These are phyloP conservation scores for Dacryopinax primogenitus DNA, from an alignment of 768 basidiomycete species.

Conservation along the genomic window DNA sequence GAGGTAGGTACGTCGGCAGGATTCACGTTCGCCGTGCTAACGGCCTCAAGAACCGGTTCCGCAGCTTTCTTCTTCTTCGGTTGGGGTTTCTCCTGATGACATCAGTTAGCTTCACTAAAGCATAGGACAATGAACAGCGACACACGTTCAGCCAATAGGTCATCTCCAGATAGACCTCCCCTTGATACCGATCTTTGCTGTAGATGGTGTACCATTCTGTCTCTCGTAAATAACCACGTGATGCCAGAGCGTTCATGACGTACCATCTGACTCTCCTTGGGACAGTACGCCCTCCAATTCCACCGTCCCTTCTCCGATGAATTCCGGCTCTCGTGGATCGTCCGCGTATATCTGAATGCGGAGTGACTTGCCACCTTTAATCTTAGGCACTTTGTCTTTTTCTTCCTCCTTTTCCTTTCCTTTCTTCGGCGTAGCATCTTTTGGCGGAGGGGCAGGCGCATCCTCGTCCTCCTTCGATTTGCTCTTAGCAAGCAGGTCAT, in stretches of 20 bases:
- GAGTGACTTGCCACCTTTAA: constrained; percentile 65
- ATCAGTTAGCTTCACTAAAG: constrained; percentile 8
- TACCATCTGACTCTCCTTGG: constrained; percentile 94
- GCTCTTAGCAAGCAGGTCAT: constrained; percentile 39
- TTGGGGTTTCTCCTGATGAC: constrained; percentile 60
- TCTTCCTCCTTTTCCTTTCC: too few relatives aligned
- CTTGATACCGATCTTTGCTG: constrained; percentile 85
- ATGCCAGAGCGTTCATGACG: constrained; percentile 22
- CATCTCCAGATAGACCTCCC: constrained; percentile 90
- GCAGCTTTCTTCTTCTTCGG: constrained; percentile 40
- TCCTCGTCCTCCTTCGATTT: constrained; percentile 20
- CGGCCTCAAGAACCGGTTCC: not conserved
- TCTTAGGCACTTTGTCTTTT: constrained; percentile 28
- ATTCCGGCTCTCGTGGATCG: constrained; percentile 85
- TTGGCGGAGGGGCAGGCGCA: constrained; percentile 50
- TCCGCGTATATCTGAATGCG: constrained; percentile 84
- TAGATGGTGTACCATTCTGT: constrained; percentile 88
- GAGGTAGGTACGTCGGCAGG: not conserved
- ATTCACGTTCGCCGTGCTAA: not conserved
- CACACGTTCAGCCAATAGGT: constrained; percentile 93
- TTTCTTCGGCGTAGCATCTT: constrained; percentile 38
- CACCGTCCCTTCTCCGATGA: constrained; percentile 84
- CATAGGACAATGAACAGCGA: constrained; percentile 13
- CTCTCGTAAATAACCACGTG: not conserved
- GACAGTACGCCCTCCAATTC: constrained; percentile 82